Percentiles rank a stretch among this genome's conserved stretches.
phyloP scores from a whole-genome alignment of 2,329 filamentous ascomycete species.

The Tolypocladium album region DNA sequence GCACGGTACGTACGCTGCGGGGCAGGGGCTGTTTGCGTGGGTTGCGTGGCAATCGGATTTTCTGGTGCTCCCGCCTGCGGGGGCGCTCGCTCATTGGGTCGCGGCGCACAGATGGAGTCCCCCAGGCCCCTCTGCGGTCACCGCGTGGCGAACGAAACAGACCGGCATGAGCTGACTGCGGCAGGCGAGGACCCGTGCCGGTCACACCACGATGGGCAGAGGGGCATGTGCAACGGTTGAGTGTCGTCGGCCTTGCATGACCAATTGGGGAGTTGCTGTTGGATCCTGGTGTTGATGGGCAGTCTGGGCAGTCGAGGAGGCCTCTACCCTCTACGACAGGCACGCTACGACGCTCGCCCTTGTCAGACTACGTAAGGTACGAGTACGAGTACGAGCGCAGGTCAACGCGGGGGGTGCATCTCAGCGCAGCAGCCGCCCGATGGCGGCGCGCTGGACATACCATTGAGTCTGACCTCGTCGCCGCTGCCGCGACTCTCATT shows the following conservation, averaged over 20 bases:
- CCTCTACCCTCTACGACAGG: neutral
- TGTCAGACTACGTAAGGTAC: neutral
- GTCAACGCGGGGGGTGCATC: neutral
- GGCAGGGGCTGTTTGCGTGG: neutral
- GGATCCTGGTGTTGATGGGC: neutral
- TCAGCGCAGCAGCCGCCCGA: neutral
- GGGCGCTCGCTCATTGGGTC: neutral
- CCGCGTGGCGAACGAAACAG: neutral
- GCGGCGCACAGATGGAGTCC: neutral
- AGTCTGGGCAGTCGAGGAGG: too few relatives aligned
- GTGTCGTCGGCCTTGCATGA: neutral
- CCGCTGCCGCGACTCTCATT: neutral
- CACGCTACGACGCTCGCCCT: neutral
- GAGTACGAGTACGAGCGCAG: neutral
- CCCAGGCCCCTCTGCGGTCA: neutral
- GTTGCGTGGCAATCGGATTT: neutral
- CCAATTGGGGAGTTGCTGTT: neutral
- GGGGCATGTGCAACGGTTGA: neutral
- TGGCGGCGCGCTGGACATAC: constrained; percentile 1
- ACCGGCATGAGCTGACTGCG: neutral
- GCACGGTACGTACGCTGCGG: too few relatives aligned
- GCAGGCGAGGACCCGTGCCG: neutral
- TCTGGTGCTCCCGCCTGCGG: neutral
- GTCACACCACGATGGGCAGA: neutral
- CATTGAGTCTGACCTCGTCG: neutral